Conservation (phyloP, 768 basidiomycete genomes). For the Mycena galericulata region DNA sequence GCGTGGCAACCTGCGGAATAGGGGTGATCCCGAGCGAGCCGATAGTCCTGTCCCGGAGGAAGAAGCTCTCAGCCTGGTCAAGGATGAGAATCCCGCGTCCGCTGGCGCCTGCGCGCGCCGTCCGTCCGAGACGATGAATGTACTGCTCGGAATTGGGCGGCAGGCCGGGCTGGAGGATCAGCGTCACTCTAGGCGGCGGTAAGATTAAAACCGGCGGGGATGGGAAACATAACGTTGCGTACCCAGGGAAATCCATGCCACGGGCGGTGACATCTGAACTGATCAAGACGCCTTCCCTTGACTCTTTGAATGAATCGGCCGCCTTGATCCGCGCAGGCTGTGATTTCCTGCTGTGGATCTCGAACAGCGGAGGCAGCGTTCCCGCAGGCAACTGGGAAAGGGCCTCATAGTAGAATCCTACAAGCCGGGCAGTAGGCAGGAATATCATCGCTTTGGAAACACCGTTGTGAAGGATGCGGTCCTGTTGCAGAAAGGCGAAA, state of each 20-base stretch:
- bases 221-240: slow-evolving; percentile 27
- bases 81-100: slow-evolving; percentile 72
- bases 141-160: slow-evolving; percentile 81
- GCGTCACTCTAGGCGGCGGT: slow-evolving; percentile 57
- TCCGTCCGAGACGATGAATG: slow-evolving; percentile 83
- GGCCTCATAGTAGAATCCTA: slow-evolving; percentile 33
- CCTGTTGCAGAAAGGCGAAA: slow-evolving; percentile 53
- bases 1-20: slow-evolving; percentile 41
- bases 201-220: neutral
- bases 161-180: slow-evolving; percentile 72
- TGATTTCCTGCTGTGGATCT: slow-evolving; percentile 69
- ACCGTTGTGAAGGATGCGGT: slow-evolving; percentile 43
- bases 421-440: slow-evolving; percentile 70
- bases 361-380: slow-evolving; percentile 53
- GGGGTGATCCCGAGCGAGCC: slow-evolving; percentile 52
- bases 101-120: slow-evolving; percentile 77
- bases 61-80: slow-evolving; percentile 60
- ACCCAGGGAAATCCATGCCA: slow-evolving; percentile 78
- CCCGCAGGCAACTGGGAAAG: slow-evolving; percentile 27
- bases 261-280: slow-evolving; percentile 72
- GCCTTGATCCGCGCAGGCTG: slow-evolving; percentile 62
- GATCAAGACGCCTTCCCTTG: slow-evolving; percentile 59
- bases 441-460: slow-evolving; percentile 67
- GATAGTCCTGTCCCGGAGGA: slow-evolving; percentile 57
- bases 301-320: slow-evolving; percentile 60